These are phyloP conservation scores for Trichosporon sp. DNA, from an alignment of 1,284 basidiomycete genomes.

Conservation along the genomic window DNA sequence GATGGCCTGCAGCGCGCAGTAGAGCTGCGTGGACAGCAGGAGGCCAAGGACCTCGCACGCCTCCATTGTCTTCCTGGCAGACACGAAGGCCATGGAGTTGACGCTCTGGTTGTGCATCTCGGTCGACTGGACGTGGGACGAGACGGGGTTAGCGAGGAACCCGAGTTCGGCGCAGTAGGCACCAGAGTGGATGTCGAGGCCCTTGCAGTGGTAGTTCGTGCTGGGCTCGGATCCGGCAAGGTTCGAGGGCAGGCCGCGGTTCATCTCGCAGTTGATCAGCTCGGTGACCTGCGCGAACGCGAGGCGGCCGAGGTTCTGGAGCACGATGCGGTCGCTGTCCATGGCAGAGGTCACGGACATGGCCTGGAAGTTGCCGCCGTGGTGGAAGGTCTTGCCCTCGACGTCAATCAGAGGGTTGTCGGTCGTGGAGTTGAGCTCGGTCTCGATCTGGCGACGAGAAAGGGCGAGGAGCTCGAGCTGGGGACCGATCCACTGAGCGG, in stretches of 20 bases:
- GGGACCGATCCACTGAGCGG: constrained; percentile 33
- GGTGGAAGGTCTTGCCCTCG: constrained; percentile 32
- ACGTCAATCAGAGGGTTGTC: constrained; percentile 35
- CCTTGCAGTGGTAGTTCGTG: constrained; percentile 38
- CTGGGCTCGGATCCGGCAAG: constrained; percentile 31
- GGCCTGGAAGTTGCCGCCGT: constrained; percentile 37
- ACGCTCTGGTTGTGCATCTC: constrained; percentile 37
- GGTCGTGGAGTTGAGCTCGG: constrained; percentile 34
- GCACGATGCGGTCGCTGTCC: constrained; percentile 31
- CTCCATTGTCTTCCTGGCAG: constrained; percentile 32
- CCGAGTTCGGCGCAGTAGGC: constrained; percentile 36
- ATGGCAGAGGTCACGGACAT: constrained; percentile 32
- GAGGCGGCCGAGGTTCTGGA: constrained; percentile 34
- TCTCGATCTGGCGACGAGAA: constrained; percentile 31
- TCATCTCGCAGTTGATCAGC: constrained; percentile 36
- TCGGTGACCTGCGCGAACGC: constrained; percentile 34
- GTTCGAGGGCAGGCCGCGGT: constrained; percentile 33
- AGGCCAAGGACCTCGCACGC: constrained; percentile 31
- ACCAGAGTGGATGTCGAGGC: constrained; percentile 34
- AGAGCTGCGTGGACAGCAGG: constrained; percentile 33
- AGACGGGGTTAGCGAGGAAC: constrained; percentile 34
- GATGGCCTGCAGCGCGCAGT: constrained; percentile 31
- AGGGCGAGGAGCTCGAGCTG: constrained; percentile 33
- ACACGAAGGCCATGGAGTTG: constrained; percentile 32
- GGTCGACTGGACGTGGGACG: constrained; percentile 31